phyloP scores from a whole-genome alignment of 805 yeast species.

The Alloascoidea africana region DNA sequence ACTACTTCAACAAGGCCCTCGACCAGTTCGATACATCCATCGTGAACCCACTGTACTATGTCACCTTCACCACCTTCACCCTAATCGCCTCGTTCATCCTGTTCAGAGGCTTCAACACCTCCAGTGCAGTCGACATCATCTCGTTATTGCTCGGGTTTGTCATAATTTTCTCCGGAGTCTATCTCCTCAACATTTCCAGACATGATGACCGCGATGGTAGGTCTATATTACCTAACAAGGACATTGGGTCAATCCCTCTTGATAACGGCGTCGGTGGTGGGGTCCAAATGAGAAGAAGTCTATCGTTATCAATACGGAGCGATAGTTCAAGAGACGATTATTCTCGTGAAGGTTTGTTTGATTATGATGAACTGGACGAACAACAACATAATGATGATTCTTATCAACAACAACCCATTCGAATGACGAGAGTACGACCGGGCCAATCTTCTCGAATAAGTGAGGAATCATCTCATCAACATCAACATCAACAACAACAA shows the following conservation, averaged over 20 bases:
- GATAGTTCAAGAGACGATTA: no score
- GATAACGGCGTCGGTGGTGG: conserved; percentile 48
- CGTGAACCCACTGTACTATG: conserved; percentile 84
- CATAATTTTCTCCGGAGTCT: conserved; percentile 80
- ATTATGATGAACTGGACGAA: no score
- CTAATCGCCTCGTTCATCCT: conserved; percentile 73
- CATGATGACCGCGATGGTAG: conserved; percentile 18
- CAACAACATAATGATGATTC: no score
- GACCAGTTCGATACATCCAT: conserved; percentile 89
- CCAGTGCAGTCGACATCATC: conserved; percentile 64
- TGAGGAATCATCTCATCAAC: no score
- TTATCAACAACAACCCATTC: no score
- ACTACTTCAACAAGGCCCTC: conserved; percentile 82
- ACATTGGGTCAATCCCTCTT: no score
- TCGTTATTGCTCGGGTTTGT: conserved; percentile 76
- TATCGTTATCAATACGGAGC: conserved; percentile 39
- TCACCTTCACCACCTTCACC: conserved; percentile 81
- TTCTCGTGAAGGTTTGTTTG: no score
- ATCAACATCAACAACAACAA: no score
- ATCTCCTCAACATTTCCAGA: conserved; percentile 63
- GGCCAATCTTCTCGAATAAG: no score
- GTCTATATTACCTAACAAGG: conserved; percentile 10
- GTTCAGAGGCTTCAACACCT: conserved; percentile 76
- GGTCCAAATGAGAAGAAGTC: conserved; percentile 59
- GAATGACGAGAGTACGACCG: no score